A percentile compares a stretch with the other conserved stretches of the same genome.
Conservation (phyloP, 805 yeast species). For the Maudiozyma turicensis region DNA sequence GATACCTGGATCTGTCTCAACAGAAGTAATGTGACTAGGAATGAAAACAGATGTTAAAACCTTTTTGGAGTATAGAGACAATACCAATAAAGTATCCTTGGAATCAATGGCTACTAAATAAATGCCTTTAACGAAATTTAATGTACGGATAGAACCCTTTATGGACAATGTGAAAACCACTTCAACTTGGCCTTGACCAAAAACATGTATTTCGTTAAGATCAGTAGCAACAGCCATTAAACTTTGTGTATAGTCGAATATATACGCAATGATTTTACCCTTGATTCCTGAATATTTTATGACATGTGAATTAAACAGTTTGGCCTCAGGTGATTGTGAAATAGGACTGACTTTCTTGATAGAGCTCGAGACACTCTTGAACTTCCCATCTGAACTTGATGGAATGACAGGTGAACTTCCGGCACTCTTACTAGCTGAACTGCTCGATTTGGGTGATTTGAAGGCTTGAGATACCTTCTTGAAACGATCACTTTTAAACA, state of each 20-base stretch:
- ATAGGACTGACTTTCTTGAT: slow-evolving; percentile 23
- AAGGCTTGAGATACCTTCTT: slow-evolving; percentile 29
- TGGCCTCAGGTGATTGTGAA: slow-evolving; percentile 11
- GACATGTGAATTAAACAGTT: slow-evolving; percentile 27
- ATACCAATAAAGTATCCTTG: slow-evolving; percentile 50
- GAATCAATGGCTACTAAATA: slow-evolving; percentile 68
- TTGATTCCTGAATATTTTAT: slow-evolving; percentile 44
- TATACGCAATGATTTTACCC: slow-evolving; percentile 57
- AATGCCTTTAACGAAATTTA: slow-evolving; percentile 69
- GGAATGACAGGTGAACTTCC: background rate
- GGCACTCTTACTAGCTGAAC: background rate
- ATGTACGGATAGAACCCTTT: slow-evolving; percentile 39
- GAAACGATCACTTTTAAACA: slow-evolving; percentile 29
- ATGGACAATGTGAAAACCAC: slow-evolving; percentile 48
- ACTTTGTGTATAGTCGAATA: slow-evolving; percentile 84
- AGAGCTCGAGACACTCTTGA: slow-evolving; percentile 19
- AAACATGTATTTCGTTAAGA: slow-evolving; percentile 59
- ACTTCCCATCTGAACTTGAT: background rate
- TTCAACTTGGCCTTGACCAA: slow-evolving; percentile 77
- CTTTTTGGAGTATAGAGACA: slow-evolving; percentile 57
- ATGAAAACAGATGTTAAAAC: slow-evolving; percentile 52
- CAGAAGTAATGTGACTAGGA: slow-evolving; percentile 56
- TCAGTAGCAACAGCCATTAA: slow-evolving; percentile 73
- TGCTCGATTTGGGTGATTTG: slow-evolving; percentile 12
- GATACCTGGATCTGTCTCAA: slow-evolving; percentile 74